Evolutionary conservation across 2,329 filamentous ascomycete genomes (phyloP).

Genomic region (Ascochyta koolunga): DNA sequence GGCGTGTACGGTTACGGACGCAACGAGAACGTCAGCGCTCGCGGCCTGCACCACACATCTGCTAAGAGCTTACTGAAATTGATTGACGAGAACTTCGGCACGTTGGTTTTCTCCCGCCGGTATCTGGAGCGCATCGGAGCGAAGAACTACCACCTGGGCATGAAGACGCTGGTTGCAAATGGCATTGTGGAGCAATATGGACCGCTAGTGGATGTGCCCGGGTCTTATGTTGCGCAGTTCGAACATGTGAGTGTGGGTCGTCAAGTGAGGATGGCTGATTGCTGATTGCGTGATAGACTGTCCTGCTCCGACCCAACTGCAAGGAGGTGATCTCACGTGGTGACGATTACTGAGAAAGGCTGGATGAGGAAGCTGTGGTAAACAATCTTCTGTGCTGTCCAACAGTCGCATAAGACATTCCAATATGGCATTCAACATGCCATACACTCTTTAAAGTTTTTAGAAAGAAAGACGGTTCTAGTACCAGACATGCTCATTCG

Average conservation of each 20-base stretch:
- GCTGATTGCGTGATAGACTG: slow-evolving; percentile 35
- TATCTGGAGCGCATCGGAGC: slow-evolving; percentile 88
- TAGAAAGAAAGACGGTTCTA: background rate
- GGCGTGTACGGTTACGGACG: slow-evolving; percentile 69
- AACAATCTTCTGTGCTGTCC: background rate
- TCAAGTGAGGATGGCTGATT: background rate
- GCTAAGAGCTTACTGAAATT: slow-evolving; percentile 83
- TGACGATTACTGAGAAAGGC: slow-evolving; percentile 72
- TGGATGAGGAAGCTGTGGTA: background rate
- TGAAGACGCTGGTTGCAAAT: slow-evolving; percentile 79
- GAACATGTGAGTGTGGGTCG: slow-evolving; percentile 75
- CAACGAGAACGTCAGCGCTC: slow-evolving; percentile 69
- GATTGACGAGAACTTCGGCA: slow-evolving; percentile 95
- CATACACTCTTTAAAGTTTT: background rate
- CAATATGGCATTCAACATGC: background rate
- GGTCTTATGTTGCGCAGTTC: slow-evolving; percentile 90
- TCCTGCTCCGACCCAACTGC: slow-evolving; percentile 53
- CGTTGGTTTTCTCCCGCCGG: slow-evolving; percentile 83
- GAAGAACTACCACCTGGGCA: slow-evolving; percentile 88
- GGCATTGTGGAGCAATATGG: slow-evolving; percentile 90
- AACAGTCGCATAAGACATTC: background rate
- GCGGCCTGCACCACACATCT: slow-evolving; percentile 74
- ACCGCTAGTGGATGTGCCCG: slow-evolving; percentile 86
- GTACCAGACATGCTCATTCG: background rate
- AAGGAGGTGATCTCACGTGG: slow-evolving; percentile 89